Evolutionary conservation across 2,329 filamentous ascomycete genomes (phyloP).

Genomic region (Calonectria pseudoreteaudii): DNA sequence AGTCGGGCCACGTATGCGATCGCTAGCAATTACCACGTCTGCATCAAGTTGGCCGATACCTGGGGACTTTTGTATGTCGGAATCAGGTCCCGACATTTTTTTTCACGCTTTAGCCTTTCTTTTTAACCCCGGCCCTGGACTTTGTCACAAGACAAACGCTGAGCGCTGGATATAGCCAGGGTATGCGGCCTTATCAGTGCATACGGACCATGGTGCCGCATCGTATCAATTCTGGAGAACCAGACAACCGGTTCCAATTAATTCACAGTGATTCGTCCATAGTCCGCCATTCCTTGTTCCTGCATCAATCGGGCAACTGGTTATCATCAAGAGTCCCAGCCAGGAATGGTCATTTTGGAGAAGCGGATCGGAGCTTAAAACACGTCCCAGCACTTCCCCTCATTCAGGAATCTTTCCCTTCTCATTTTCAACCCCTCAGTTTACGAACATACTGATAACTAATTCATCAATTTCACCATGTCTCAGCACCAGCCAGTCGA

Average conservation of each 20-base stretch:
- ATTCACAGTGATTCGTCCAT: neutral
- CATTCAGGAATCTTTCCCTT: neutral
- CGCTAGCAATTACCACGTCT: neutral
- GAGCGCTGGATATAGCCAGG: neutral
- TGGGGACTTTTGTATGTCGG: conserved; percentile 2
- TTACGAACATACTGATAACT: neutral
- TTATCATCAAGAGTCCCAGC: neutral
- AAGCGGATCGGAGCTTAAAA: conserved; percentile 11
- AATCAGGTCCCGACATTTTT: conserved; percentile 4
- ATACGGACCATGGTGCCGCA: neutral
- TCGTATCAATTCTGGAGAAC: conserved; percentile 11
- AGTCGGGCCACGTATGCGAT: neutral
- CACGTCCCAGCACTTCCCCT: conserved; percentile 20
- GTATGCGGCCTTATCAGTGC: conserved; percentile 14
- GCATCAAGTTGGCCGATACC: neutral
- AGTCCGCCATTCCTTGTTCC: neutral
- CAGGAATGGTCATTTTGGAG: neutral
- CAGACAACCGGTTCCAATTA: neutral
- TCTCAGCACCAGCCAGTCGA: conserved; percentile 7
- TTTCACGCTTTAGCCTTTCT: neutral
- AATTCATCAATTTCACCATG: conserved; percentile 11
- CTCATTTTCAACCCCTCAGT: neutral
- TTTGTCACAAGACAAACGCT: neutral
- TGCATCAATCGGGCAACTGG: conserved; percentile 13
- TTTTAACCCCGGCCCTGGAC: neutral